These are phyloP conservation scores for Aspergillus sergii DNA, from an alignment of 2,329 filamentous ascomycete species.

Conservation along the genomic window DNA sequence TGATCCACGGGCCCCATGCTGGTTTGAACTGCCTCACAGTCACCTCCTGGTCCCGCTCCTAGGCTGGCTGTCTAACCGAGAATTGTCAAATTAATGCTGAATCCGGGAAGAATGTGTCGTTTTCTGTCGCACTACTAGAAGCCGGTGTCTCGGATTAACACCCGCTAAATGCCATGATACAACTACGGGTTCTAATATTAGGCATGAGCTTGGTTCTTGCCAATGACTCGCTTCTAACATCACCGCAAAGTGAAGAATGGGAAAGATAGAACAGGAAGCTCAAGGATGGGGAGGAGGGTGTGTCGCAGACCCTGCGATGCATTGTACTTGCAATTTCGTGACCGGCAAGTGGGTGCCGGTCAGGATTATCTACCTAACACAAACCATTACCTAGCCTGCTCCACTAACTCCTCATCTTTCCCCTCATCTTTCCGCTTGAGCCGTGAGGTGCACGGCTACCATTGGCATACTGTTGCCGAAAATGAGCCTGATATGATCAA, in stretches of 20 bases:
- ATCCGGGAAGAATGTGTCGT: not conserved
- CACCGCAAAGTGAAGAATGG: not conserved
- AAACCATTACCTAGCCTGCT: not conserved
- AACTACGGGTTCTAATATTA: slow-evolving; percentile 4
- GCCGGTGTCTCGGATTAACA: slow-evolving; percentile 2
- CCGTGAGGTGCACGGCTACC: not conserved
- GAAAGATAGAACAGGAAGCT: not conserved
- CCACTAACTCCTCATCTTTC: not conserved
- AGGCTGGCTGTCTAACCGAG: not conserved
- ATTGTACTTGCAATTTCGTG: not conserved
- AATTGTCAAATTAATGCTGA: not conserved
- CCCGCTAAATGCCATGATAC: not conserved
- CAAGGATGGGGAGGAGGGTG: not conserved
- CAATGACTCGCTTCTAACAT: not conserved
- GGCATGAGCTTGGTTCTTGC: not conserved
- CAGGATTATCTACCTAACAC: not conserved
- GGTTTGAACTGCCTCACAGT: slow-evolving; percentile 2
- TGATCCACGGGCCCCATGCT: slow-evolving; percentile 1
- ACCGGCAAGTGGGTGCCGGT: not conserved
- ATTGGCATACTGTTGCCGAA: not conserved
- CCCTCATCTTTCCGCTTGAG: not conserved
- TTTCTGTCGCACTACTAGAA: not conserved
- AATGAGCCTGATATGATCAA: not conserved
- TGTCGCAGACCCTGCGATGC: not conserved
- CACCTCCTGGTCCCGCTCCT: not conserved